phyloP scores from a whole-genome alignment of 345 rosid genomes.

The Populus nigra region DNA sequence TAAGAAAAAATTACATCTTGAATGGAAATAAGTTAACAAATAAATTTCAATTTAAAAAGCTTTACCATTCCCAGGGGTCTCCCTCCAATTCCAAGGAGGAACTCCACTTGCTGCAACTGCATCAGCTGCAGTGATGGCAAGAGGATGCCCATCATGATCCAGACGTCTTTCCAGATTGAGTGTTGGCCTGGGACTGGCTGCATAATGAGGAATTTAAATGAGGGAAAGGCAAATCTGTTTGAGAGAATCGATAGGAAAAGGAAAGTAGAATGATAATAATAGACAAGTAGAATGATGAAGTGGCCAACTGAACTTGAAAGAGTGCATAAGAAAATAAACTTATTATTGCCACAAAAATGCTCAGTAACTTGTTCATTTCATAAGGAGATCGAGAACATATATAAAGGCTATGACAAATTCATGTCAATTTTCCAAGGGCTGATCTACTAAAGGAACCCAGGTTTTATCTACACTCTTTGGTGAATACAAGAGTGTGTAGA shows the following conservation, averaged over 20 bases:
- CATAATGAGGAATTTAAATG: conserved; percentile 33
- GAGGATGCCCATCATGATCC: conserved; percentile 95
- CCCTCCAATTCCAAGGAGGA: conserved; percentile 99
- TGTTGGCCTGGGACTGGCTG: conserved; percentile 75
- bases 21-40: background rate
- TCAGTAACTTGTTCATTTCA: background rate
- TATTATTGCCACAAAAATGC: background rate
- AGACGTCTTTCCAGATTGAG: conserved; percentile 94
- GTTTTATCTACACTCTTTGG: background rate
- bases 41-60: conserved; percentile 11
- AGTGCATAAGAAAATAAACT: conserved; percentile 1
- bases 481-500: background rate
- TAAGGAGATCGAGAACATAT: conserved; percentile 4
- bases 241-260: conserved; percentile 13
- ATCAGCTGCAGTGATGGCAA: conserved; percentile 82
- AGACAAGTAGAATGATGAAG: background rate
- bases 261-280: background rate
- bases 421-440: background rate
- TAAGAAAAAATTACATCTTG: conserved; percentile 1
- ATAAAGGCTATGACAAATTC: too few relatives aligned
- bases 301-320: background rate
- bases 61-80: conserved; percentile 83
- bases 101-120: conserved; percentile 81
- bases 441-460: too few relatives aligned
- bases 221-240: conserved; percentile 15